Conservation (phyloP, 768 basidiomycete species). For the Grammothele lineata region DNA sequence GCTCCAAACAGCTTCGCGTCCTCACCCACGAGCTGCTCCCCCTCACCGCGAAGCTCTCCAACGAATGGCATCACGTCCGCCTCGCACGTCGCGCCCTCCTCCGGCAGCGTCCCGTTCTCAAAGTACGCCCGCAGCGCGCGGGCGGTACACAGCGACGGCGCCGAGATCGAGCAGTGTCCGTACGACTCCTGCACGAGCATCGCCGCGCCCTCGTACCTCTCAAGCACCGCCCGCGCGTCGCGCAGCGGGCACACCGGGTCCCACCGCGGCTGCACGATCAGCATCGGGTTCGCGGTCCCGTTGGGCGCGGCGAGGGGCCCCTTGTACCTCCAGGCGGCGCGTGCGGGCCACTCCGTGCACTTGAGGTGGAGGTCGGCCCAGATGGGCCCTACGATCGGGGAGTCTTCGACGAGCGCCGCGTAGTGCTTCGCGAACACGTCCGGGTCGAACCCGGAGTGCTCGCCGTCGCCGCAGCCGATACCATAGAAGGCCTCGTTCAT, state of each 20-base stretch:
- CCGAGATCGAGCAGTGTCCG: constrained; percentile 16
- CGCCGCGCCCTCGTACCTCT: constrained; percentile 13
- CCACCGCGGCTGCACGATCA: constrained; percentile 16
- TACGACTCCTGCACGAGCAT: constrained; percentile 19
- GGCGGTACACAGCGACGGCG: constrained; percentile 20
- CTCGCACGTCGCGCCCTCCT: constrained; percentile 17
- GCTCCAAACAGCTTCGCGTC: too few relatives aligned
- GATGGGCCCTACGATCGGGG: constrained; percentile 8
- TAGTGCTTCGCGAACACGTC: constrained; percentile 4
- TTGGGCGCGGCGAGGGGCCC: constrained; percentile 11
- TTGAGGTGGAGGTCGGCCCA: constrained; percentile 12
- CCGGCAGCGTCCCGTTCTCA: constrained; percentile 17
- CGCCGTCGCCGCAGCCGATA: constrained; percentile 16
- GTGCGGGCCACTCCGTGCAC: constrained; percentile 15
- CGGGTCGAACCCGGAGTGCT: constrained; percentile 5
- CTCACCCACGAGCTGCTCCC: too few relatives aligned
- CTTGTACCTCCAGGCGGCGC: constrained; percentile 15
- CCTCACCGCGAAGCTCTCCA: background rate
- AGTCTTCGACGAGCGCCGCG: background rate
- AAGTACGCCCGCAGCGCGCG: constrained; percentile 16
- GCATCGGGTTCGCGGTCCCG: constrained; percentile 13
- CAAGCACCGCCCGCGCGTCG: constrained; percentile 13
- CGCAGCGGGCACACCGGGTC: constrained; percentile 19
- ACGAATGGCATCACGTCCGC: constrained; percentile 18
- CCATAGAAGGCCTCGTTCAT: constrained; percentile 8